Evolutionary conservation across 352 stramenopile genomes (phyloP).

Genomic region (Halophytophthora batemanensis): DNA sequence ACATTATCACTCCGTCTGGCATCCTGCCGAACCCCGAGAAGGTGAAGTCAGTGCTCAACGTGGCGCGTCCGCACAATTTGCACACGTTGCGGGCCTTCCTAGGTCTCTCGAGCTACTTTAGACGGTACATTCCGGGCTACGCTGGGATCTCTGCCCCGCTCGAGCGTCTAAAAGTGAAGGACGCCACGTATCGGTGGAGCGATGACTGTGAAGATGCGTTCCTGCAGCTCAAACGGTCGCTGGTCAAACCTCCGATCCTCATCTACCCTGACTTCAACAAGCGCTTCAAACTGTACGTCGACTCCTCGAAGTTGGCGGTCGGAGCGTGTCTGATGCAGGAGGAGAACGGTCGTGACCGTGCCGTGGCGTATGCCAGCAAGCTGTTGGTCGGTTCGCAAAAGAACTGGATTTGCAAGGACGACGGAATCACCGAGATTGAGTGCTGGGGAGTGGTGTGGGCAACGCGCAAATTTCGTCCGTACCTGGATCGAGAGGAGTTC

Average conservation of each 20-base stretch:
- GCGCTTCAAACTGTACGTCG: constrained; percentile 2
- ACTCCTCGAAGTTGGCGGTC: background rate
- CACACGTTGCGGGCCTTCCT: constrained; percentile 2
- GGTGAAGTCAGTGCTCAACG: constrained; percentile 1
- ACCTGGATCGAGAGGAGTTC: constrained; percentile 1
- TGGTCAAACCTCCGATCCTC: background rate
- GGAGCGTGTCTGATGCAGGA: constrained; percentile 1
- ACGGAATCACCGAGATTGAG: constrained; percentile 2
- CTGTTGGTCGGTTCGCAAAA: constrained; percentile 1
- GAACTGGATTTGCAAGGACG: background rate
- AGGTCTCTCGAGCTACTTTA: constrained; percentile 1
- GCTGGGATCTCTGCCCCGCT: background rate
- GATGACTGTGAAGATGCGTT: constrained; percentile 5
- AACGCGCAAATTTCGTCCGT: constrained; percentile 1
- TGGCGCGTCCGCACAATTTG: background rate
- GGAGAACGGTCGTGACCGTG: background rate
- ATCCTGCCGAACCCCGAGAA: constrained; percentile 1
- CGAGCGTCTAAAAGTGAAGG: background rate
- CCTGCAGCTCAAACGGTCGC: background rate
- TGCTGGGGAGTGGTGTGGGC: constrained; percentile 2
- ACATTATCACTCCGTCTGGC: constrained; percentile 1
- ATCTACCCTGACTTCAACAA: constrained; percentile 6
- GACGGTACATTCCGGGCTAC: constrained; percentile 1
- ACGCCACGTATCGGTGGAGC: background rate
- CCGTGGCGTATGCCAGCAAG: constrained; percentile 2